phyloP scores from a whole-genome alignment of 1,139 yeast genomes.

The Zhuliangozyma parablackwelliae region DNA sequence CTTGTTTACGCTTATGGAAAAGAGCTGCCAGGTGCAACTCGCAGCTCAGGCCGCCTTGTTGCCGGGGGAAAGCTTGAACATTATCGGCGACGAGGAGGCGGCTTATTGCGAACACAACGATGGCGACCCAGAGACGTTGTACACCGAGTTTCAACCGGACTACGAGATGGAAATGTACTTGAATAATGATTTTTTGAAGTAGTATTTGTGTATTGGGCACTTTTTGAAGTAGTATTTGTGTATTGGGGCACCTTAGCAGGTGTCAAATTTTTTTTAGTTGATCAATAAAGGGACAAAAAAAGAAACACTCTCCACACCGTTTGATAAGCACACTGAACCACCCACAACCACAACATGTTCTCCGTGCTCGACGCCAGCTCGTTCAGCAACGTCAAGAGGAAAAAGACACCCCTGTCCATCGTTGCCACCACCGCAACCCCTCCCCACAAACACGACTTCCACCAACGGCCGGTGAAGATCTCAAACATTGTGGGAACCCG shows the following conservation, averaged over 20 bases:
- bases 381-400: conserved; percentile 1
- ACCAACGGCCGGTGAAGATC: conserved; percentile 7
- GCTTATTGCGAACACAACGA: conserved; percentile 58
- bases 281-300: no score
- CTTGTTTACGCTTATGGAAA: conserved; percentile 63
- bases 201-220: no score
- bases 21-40: conserved; percentile 67
- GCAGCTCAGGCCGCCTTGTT: conserved; percentile 61
- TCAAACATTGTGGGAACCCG: conserved; percentile 12
- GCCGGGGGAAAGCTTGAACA: conserved; percentile 21
- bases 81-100: conserved; percentile 65
- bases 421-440: no score
- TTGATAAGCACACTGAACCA: no score
- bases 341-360: conserved; percentile 5
- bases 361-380: conserved; percentile 5
- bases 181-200: conserved; percentile 15
- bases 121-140: conserved; percentile 65
- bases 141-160: conserved; percentile 68
- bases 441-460: conserved; percentile 1
- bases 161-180: conserved; percentile 31
- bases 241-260: no score
- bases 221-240: no score
- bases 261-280: no score
- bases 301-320: no score
- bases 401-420: background rate